Conservation (phyloP, 2,329 filamentous ascomycete genomes). For the Pleurostoma richardsiae region DNA sequence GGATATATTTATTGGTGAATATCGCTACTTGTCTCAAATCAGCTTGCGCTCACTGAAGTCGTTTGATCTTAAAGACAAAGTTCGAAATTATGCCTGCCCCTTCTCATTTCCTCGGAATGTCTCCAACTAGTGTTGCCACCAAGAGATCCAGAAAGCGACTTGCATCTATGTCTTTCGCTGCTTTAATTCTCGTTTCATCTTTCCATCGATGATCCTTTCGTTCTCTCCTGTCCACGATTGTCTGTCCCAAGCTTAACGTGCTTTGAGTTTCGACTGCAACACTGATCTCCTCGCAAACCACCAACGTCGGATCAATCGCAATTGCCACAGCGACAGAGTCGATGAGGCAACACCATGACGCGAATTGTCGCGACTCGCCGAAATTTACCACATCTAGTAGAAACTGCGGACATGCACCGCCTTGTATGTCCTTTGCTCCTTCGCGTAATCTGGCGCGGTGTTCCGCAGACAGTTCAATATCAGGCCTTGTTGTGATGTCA, state of each 20-base stretch:
- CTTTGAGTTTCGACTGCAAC: background rate
- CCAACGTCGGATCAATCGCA: background rate
- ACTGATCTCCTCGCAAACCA: background rate
- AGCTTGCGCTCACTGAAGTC: too few relatives aligned
- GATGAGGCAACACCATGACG: background rate
- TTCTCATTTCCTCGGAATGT: background rate
- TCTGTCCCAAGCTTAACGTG: background rate
- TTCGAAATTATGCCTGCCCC: background rate
- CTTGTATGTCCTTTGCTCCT: background rate
- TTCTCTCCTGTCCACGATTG: background rate
- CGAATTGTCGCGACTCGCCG: background rate
- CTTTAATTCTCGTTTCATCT: background rate
- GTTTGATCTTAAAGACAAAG: background rate
- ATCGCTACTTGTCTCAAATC: too few relatives aligned
- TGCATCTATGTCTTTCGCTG: background rate
- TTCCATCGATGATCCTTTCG: background rate
- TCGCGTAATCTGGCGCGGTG: background rate
- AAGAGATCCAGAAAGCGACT: background rate
- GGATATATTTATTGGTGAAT: too few relatives aligned
- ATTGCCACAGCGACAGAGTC: background rate
- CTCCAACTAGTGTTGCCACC: background rate
- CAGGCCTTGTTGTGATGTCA: background rate
- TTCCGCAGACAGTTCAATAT: background rate
- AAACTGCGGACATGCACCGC: background rate
- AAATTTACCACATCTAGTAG: background rate